These are phyloP conservation scores for Populus hybrid DNA, from an alignment of 441 rosid genomes.

Conservation along the genomic window DNA sequence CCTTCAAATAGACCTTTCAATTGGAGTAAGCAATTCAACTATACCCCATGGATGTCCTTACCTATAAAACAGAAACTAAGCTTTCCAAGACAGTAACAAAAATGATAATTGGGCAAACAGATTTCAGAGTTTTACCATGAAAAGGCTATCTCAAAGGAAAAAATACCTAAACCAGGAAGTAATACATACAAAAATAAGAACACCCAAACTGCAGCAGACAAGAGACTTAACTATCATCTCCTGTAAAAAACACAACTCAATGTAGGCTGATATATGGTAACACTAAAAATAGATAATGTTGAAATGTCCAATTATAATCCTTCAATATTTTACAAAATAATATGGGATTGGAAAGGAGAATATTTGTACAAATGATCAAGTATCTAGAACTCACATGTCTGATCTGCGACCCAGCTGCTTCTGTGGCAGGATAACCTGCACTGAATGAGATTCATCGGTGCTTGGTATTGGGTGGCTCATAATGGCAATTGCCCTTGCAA, in stretches of 20 bases:
- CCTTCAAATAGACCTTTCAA: background rate
- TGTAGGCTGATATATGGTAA: background rate
- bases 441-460: constrained; percentile 84
- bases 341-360: background rate
- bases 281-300: no score
- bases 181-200: background rate
- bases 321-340: background rate
- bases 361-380: background rate
- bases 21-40: background rate
- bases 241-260: background rate
- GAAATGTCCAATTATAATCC: background rate
- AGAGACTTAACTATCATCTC: background rate
- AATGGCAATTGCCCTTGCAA: constrained; percentile 87
- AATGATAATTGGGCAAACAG: background rate
- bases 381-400: constrained; percentile 64
- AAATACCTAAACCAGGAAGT: background rate
- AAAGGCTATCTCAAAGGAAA: background rate
- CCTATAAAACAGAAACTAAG: background rate
- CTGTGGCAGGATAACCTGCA: constrained; percentile 82
- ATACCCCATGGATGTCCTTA: background rate
- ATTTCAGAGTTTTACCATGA: background rate
- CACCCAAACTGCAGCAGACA: background rate
- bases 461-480: constrained; percentile 90
- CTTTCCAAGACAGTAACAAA: background rate
- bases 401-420: constrained; percentile 88